These are phyloP conservation scores for Paramecium pentaurelia DNA, from an alignment of 73 alveolate species.

Conservation along the genomic window DNA sequence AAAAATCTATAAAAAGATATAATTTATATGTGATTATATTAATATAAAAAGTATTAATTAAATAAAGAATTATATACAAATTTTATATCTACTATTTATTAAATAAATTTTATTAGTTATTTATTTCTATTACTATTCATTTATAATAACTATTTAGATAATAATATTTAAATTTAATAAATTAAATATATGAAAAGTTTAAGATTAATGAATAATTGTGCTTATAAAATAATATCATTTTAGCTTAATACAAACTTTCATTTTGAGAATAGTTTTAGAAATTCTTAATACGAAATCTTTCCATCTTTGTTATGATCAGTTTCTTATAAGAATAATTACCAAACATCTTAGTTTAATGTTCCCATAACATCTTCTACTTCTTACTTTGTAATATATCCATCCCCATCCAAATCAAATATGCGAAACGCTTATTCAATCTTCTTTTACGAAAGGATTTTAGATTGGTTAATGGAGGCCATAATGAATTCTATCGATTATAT, in stretches of 20 bases:
- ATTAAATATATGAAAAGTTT: too few relatives aligned
- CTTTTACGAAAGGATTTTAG: conserved; percentile 50
- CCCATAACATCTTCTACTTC: conserved; percentile 59
- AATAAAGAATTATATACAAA: too few relatives aligned
- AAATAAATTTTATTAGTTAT: too few relatives aligned
- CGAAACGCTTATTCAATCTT: conserved; percentile 62
- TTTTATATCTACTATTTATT: too few relatives aligned
- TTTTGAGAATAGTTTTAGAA: neutral
- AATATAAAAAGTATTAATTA: too few relatives aligned
- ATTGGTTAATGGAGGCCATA: conserved; percentile 54
- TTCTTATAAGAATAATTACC: conserved; percentile 32
- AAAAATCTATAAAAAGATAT: too few relatives aligned
- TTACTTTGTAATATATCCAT: conserved; percentile 56
- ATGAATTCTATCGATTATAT: neutral
- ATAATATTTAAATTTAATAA: too few relatives aligned
- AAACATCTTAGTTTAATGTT: conserved; percentile 31
- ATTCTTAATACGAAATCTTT: conserved; percentile 48
- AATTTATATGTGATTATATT: too few relatives aligned
- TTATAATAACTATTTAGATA: too few relatives aligned
- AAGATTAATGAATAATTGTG: neutral
- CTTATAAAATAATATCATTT: neutral
- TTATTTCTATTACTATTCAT: too few relatives aligned
- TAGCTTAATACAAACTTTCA: neutral
- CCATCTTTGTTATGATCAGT: conserved; percentile 54
- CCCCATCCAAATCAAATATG: conserved; percentile 63